These are phyloP conservation scores for Saturnispora serradocipensis DNA, from an alignment of 805 yeast species.

Conservation along the genomic window DNA sequence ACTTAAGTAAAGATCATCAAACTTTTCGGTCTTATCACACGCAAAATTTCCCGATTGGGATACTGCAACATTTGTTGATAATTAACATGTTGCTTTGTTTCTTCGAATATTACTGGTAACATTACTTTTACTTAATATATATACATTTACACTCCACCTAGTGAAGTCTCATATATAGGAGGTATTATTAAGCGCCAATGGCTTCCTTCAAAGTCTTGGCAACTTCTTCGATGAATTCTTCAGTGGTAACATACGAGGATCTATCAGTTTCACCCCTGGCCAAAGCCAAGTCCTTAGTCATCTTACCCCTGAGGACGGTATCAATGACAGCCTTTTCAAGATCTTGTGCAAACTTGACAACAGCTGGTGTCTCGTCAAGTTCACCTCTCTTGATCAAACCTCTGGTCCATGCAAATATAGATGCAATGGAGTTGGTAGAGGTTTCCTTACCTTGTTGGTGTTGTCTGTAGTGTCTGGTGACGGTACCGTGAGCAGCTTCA, in stretches of 20 bases:
- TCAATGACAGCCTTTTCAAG: constrained; percentile 81
- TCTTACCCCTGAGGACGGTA: constrained; percentile 77
- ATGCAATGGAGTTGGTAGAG: constrained; percentile 93
- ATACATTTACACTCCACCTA: background rate
- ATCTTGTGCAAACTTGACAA: constrained; percentile 64
- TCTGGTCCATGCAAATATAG: constrained; percentile 94
- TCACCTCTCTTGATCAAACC: constrained; percentile 90
- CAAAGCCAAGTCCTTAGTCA: constrained; percentile 95
- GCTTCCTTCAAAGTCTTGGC: constrained; percentile 45
- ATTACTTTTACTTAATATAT: background rate
- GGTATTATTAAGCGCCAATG: constrained; percentile 12
- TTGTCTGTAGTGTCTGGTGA: constrained; percentile 92
- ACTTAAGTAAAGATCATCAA: no score
- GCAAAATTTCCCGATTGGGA: background rate
- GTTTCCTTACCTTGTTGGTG: constrained; percentile 96
- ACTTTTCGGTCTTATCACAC: background rate
- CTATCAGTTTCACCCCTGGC: constrained; percentile 83
- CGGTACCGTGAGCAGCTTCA: constrained; percentile 99
- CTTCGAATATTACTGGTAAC: background rate
- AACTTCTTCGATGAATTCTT: constrained; percentile 82
- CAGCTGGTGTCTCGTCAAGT: constrained; percentile 80
- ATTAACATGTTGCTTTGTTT: no score
- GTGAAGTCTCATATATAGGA: background rate
- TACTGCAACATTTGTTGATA: background rate
- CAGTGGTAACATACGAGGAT: constrained; percentile 77